Conservation (phyloP, 352 stramenopile genomes). For the Globisporangium cylindrosporum region DNA sequence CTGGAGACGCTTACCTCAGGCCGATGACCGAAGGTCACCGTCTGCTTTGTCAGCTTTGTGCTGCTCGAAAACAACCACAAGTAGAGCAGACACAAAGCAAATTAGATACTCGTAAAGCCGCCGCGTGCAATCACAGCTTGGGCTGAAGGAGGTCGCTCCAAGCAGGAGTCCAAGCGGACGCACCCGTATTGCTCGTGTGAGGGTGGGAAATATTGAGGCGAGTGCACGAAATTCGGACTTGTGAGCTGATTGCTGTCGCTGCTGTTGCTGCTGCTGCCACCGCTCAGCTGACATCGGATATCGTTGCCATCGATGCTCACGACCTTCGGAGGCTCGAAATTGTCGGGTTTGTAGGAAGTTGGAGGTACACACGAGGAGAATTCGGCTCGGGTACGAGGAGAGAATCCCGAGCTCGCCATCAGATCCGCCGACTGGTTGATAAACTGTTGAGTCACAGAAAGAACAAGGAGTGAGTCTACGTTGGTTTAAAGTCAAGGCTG, state of each 20-base stretch:
- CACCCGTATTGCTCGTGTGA: constrained; percentile 40
- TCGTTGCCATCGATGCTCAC: constrained; percentile 51
- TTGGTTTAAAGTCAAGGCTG: constrained; percentile 6
- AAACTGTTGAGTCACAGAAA: constrained; percentile 32
- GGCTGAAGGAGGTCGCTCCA: no score
- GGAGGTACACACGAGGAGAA: constrained; percentile 40
- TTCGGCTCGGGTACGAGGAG: constrained; percentile 41
- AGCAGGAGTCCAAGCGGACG: not conserved
- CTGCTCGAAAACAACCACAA: constrained; percentile 20
- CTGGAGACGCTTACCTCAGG: constrained; percentile 18
- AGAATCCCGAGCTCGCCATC: constrained; percentile 54
- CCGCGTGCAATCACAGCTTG: not conserved
- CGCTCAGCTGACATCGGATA: constrained; percentile 23
- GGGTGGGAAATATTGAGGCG: constrained; percentile 16
- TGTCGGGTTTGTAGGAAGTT: constrained; percentile 37
- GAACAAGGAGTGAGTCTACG: constrained; percentile 6
- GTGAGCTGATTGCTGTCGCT: not conserved
- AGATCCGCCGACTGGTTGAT: constrained; percentile 62
- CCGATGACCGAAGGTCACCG: constrained; percentile 71
- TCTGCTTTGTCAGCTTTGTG: constrained; percentile 35
- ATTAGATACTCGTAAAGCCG: not conserved
- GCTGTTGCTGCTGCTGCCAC: not conserved
- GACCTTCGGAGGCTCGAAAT: constrained; percentile 43
- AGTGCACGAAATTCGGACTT: constrained; percentile 18
- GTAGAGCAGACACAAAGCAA: not conserved